Evolutionary conservation across 2,329 filamentous ascomycete species (phyloP), one percentile per base, ranked within the genome.

Genomic region (Hawksworthiomyces lignivorus): DNA sequence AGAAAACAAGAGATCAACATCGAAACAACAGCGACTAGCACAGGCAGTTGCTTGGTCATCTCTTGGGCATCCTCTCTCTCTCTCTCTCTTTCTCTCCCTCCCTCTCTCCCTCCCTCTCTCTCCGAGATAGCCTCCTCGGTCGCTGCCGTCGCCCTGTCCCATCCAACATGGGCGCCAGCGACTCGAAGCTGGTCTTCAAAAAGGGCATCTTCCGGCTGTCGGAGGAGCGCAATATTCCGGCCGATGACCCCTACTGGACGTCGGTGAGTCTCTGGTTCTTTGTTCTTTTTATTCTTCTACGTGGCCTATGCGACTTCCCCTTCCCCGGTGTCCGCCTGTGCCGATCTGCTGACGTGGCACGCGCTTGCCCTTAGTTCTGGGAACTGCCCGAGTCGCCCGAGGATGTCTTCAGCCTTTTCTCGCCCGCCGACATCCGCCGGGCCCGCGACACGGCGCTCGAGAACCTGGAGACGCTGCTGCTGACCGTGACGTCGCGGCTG

Each of bases 151-250:
- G 24, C 31, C 7, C 20, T 10, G 11, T 18, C 21, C 24, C n/a
- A 21, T 19, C 10, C 50, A 63, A 51, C 43, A 98, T 98, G 92
- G 92, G 92, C 65, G 90, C 90, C 60, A 96, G 90, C 67, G 90
- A 97, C 69, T 97, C 90, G 57, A 97, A 97, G 75, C 81, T 97
- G 60, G 87, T 90, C 60, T 97, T 98, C 76, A 97, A 96, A 68
- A 87, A 94, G 67, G 90, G 89, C 66, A 94, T 97, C 69, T 96
- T 97, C 70, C 81, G 85, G 59, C 79, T 98, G 46, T 92, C 88
- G n/a, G 88, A 95, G 62, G 84, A 94, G 62, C 80, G 82, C 52
- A 75, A 85, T 60, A 96, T 97, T 58, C 75, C 87, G 46, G 80
- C 87, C 43, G 84, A 92, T 64, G 87, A 96, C 67, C 73, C 80